Evolutionary conservation across 441 rosid species (phyloP), one percentile per base, ranked within the genome.

Genomic region (Gossypium trilobum): DNA sequence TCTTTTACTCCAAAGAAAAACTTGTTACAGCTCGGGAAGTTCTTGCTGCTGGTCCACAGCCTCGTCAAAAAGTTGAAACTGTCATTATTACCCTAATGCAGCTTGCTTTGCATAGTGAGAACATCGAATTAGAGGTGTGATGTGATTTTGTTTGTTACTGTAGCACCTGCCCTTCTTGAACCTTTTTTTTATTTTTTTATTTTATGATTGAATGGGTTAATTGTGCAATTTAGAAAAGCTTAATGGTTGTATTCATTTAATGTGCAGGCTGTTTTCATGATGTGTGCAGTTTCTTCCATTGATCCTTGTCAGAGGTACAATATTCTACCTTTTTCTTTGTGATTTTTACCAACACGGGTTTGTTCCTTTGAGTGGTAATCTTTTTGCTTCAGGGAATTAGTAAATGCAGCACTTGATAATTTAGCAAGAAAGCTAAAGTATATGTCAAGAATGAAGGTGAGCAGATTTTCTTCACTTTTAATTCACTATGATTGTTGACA

Each of bases 251-350:
- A 55, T 63, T 73, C 14, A 11, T 76, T 69, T 69, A 50, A 73
- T 60, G 17, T 81, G 79, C 92, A 95, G 99, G 97, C 95, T 56
- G 86, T 95, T 80, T 95, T 93, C 83, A 93, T 87, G 91, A 84
- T 93, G 66, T 88, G 93, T 75, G 93, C 81, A 71, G 62, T 93
- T 81, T 89, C 96, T 78, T 96, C 99, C 58, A 80, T 89, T 56
- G 90, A 93, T 75, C 91, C 95, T 78, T 78, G 85, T 80, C 96
- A 91, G 70, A 91, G 98, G 99, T 95, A 85, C 39, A 17, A 66
- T 66, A 63, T 70, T 71, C 67, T 48, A 10, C 19, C 46, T 25
- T 56, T 52, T 16, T 16, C 19, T 5, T 62, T 67, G 13, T 4
- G 60, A 20, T 75, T 77, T 61, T 65, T 64, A 17, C 17, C 23